Conservation (phyloP, 2,329 filamentous ascomycete species). For the Hansfordia pulvinata region DNA sequence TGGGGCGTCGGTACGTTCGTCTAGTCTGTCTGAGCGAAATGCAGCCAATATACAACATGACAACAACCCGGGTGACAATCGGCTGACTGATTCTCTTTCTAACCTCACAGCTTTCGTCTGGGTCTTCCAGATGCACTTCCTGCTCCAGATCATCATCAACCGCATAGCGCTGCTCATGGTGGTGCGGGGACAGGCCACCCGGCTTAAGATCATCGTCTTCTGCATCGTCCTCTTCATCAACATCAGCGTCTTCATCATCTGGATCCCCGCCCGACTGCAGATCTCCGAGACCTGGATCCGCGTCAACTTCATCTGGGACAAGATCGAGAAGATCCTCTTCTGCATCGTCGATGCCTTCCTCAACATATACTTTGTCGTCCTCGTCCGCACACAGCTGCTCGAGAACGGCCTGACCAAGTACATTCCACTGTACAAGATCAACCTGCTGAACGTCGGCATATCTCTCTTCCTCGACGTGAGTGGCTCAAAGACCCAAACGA, state of each 20-base stretch:
- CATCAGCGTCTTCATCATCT: slow-evolving; percentile 28
- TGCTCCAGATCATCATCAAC: slow-evolving; percentile 31
- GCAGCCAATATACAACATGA: too few relatives aligned
- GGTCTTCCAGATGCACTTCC: slow-evolving; percentile 1
- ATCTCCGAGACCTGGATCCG: slow-evolving; percentile 17
- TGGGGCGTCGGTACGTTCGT: background rate
- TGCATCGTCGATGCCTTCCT: slow-evolving; percentile 24
- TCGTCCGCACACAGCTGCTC: slow-evolving; percentile 23
- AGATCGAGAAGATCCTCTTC: slow-evolving; percentile 27
- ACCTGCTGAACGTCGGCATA: slow-evolving; percentile 23
- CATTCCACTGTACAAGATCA: slow-evolving; percentile 24
- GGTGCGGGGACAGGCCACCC: slow-evolving; percentile 13
- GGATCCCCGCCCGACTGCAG: slow-evolving; percentile 28
- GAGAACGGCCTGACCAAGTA: slow-evolving; percentile 27
- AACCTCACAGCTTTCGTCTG: background rate
- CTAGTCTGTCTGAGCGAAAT: too few relatives aligned
- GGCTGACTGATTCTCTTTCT: too few relatives aligned
- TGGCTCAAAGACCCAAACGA: too few relatives aligned
- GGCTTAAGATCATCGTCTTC: slow-evolving; percentile 21
- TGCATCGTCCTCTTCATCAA: slow-evolving; percentile 28
- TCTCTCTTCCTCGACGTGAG: slow-evolving; percentile 26
- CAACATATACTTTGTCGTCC: slow-evolving; percentile 28
- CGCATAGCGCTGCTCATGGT: slow-evolving; percentile 25
- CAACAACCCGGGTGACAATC: too few relatives aligned
- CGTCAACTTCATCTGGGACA: slow-evolving; percentile 29